phyloP scores from a whole-genome alignment of 441 rosid genomes.

The Erysimum pusillum region DNA sequence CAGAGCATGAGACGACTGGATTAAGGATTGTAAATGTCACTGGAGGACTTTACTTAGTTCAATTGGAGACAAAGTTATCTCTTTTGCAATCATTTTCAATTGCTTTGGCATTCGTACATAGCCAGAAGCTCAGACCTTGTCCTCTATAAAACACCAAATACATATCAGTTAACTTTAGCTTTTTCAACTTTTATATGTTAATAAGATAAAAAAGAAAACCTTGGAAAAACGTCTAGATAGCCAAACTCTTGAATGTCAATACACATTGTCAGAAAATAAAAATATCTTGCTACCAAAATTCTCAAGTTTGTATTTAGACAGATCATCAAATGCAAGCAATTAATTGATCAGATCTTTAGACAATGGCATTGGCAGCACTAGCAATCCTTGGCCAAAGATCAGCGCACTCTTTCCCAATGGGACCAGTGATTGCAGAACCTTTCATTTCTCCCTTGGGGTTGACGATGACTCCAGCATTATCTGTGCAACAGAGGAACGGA shows the following conservation, averaged over 20 bases:
- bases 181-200: not conserved
- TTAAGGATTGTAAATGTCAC: conserved; percentile 63
- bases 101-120: conserved; percentile 76
- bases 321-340: not conserved
- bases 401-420: conserved; percentile 79
- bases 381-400: conserved; percentile 87
- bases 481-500: conserved; percentile 39
- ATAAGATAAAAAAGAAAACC: not conserved
- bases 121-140: conserved; percentile 41
- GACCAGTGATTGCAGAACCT: conserved; percentile 83
- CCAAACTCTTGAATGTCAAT: conserved; percentile 28
- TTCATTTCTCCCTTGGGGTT: conserved; percentile 86
- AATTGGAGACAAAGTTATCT: conserved; percentile 63
- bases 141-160: not conserved
- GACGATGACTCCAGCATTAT: conserved; percentile 84
- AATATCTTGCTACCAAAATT: conserved; percentile 19
- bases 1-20: conserved; percentile 52
- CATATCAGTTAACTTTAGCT: not conserved
- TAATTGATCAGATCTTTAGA: conserved; percentile 42
- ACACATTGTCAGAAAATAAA: conserved; percentile 11
- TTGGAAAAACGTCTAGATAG: conserved; percentile 4
- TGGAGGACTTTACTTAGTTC: conserved; percentile 64
- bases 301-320: not conserved
- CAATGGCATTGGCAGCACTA: conserved; percentile 89
- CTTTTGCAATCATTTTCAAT: conserved; percentile 73